These are phyloP conservation scores for Diaporthe destruens DNA, from an alignment of 2,329 filamentous ascomycete species.

Conservation along the genomic window DNA sequence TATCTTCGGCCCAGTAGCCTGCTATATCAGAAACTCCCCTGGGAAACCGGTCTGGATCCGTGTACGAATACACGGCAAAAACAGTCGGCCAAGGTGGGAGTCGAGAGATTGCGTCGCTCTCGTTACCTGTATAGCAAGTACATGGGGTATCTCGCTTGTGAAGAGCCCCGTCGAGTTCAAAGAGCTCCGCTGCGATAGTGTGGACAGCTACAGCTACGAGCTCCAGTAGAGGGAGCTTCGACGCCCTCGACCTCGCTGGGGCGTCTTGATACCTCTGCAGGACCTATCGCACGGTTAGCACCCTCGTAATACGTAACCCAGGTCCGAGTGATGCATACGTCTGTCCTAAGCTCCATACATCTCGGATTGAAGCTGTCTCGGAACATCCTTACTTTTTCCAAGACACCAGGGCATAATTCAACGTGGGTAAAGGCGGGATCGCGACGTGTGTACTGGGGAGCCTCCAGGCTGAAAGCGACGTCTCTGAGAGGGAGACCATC, in stretches of 20 bases:
- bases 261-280: slow-evolving; percentile 11
- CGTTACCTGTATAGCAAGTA: not conserved
- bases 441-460: not conserved
- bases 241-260: not conserved
- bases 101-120: not conserved
- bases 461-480: not conserved
- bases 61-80: slow-evolving; percentile 48
- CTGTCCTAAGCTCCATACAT: not conserved
- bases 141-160: not conserved
- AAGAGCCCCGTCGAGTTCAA: not conserved
- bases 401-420: not conserved
- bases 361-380: not conserved
- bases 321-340: not conserved
- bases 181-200: slow-evolving; percentile 9
- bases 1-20: slow-evolving; percentile 49
- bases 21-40: slow-evolving; percentile 47
- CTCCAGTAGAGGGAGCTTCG: slow-evolving; percentile 13
- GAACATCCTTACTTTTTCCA: not conserved
- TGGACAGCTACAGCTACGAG: not conserved
- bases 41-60: slow-evolving; percentile 48
- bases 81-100: slow-evolving; percentile 43
- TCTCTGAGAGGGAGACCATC: slow-evolving; percentile 30
- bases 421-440: not conserved
- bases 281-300: not conserved
- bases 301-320: too few relatives aligned